A percentile compares a stretch with the other conserved stretches of the same genome.
Evolutionary conservation across 106 monocot species (phyloP).

Genomic region (Gastrodia elata): DNA sequence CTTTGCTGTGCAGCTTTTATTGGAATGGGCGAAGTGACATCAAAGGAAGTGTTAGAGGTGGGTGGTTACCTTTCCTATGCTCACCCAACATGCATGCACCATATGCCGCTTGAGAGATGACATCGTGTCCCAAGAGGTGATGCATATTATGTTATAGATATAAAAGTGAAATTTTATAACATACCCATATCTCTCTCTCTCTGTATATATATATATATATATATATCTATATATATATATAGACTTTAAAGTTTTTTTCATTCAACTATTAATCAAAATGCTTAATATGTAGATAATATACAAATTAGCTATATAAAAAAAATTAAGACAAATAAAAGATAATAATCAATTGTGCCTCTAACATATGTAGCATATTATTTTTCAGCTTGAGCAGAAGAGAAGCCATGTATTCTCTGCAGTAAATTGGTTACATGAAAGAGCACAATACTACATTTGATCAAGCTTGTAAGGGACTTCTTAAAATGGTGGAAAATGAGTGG

Average conservation of each 20-base stretch:
- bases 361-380: too few species aligned
- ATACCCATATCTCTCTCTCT: too few species aligned
- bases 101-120: not conserved
- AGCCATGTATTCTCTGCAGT: not conserved
- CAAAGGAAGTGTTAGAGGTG: conserved; percentile 13
- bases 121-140: conserved; percentile 1
- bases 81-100: not conserved
- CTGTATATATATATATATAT: too few species aligned
- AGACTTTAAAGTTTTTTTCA: not conserved
- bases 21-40: not conserved
- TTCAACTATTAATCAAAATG: not conserved
- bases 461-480: not conserved
- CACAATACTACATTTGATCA: conserved; percentile 4
- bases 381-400: conserved; percentile 9
- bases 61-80: not conserved
- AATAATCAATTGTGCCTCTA: too few species aligned
- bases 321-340: too few species aligned
- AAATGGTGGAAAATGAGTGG: conserved; percentile 13
- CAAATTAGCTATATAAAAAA: not conserved
- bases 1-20: not conserved
- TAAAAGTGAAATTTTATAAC: not conserved
- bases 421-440: conserved; percentile 16
- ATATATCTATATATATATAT: too few species aligned
- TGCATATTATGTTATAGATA: too few species aligned
- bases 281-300: not conserved